phyloP scores from a whole-genome alignment of 202 grass and related monocot genomes.

The Alloteropsis angusta region DNA sequence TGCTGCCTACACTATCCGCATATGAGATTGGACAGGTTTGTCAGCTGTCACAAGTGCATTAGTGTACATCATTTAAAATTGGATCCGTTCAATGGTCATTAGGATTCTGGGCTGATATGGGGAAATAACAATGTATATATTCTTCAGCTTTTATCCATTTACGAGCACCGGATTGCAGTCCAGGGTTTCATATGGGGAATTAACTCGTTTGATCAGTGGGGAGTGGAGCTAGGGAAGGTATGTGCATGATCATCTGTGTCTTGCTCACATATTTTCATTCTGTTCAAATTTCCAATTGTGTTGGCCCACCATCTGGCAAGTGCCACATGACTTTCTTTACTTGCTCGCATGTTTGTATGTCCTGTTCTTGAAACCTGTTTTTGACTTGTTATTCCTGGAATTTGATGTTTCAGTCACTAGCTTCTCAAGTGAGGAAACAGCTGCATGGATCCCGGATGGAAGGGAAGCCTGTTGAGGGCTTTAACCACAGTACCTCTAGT shows the following conservation, averaged over 20 bases:
- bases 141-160: conserved; percentile 84
- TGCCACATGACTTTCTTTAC: background rate
- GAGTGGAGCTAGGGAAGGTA: conserved; percentile 98
- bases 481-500: conserved; percentile 71
- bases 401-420: conserved; percentile 61
- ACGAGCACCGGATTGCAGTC: conserved; percentile 86
- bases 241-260: conserved; percentile 7
- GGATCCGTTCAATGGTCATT: background rate
- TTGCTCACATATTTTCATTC: conserved; percentile 1
- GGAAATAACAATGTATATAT: background rate
- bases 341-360: background rate
- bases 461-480: conserved; percentile 56
- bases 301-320: background rate
- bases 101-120: conserved; percentile 1
- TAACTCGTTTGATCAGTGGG: conserved; percentile 99
- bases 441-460: conserved; percentile 63
- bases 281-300: background rate
- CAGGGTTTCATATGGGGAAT: conserved; percentile 98
- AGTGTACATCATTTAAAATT: background rate
- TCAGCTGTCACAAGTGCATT: background rate
- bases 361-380: background rate
- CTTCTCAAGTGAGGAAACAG: conserved; percentile 89
- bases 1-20: conserved; percentile 68
- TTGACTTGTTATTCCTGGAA: conserved; percentile 1
- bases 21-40: conserved; percentile 90